Conservation (phyloP, 805 yeast species). For the Clavispora vitiphila region DNA sequence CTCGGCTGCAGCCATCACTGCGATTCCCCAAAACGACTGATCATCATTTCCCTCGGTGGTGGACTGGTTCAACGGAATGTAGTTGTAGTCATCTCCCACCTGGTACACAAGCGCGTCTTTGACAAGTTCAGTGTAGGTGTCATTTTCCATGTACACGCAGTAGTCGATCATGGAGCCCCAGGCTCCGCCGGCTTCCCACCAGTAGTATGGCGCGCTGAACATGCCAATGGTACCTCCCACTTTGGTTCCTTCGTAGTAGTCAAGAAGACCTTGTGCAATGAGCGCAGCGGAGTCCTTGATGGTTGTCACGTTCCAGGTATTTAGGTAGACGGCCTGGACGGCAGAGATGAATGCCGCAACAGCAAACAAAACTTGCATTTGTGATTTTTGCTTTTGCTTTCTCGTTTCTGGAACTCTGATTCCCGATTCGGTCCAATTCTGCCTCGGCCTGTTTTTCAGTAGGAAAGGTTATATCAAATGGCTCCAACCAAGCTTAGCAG, state of each 20-base stretch:
- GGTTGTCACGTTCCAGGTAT: conserved; percentile 37
- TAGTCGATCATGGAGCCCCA: conserved; percentile 86
- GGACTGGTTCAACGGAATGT: conserved; percentile 81
- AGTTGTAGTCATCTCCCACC: conserved; percentile 60
- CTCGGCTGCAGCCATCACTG: conserved; percentile 90
- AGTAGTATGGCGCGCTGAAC: conserved; percentile 87
- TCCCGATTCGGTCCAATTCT: not conserved
- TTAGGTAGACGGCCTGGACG: conserved; percentile 26
- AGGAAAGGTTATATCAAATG: not conserved
- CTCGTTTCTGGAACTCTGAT: not conserved
- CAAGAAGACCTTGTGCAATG: conserved; percentile 68
- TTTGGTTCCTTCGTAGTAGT: conserved; percentile 67
- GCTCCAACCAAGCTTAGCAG: not conserved
- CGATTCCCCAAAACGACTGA: conserved; percentile 95
- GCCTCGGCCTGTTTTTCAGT: not conserved
- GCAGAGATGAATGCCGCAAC: conserved; percentile 3
- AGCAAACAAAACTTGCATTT: not conserved
- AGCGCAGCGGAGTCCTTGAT: conserved; percentile 53
- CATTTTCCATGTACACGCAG: conserved; percentile 64
- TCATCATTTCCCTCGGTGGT: conserved; percentile 97
- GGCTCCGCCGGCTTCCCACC: conserved; percentile 99
- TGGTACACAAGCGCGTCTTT: conserved; percentile 66
- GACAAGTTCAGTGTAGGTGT: conserved; percentile 55
- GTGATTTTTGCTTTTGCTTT: too few species aligned
- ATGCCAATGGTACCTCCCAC: conserved; percentile 80